Evolutionary conservation across 2,329 filamentous ascomycete species (phyloP).

Genomic region (Talaromyces sp.): DNA sequence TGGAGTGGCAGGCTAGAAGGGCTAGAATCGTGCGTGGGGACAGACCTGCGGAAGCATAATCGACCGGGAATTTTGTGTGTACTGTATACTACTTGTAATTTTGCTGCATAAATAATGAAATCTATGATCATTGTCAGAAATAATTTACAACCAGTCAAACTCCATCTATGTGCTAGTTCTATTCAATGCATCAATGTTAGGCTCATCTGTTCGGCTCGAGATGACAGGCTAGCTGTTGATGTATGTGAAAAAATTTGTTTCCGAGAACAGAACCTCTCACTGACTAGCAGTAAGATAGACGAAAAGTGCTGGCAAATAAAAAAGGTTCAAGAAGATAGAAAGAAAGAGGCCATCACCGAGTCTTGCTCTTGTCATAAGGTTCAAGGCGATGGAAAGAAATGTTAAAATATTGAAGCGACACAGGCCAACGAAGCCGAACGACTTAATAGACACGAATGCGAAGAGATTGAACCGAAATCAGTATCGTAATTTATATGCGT

Average conservation of each 20-base stretch:
- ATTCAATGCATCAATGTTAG: constrained; percentile 17
- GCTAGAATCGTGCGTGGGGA: constrained; percentile 14
- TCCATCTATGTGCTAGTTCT: constrained; percentile 14
- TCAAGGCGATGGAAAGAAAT: constrained; percentile 11
- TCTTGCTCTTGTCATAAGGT: background rate
- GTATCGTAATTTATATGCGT: constrained; percentile 2
- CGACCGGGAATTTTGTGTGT: background rate
- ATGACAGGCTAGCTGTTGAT: constrained; percentile 7
- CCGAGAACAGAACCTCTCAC: constrained; percentile 5
- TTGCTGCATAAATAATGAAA: background rate
- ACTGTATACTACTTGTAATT: background rate
- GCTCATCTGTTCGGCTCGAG: background rate
- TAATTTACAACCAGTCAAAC: background rate
- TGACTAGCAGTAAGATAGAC: constrained; percentile 11
- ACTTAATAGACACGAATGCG: background rate
- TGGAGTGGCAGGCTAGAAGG: constrained; percentile 62
- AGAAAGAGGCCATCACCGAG: constrained; percentile 15
- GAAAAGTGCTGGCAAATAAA: constrained; percentile 19
- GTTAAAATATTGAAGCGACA: constrained; percentile 1
- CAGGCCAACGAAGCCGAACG: background rate
- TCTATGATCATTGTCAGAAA: constrained; percentile 3
- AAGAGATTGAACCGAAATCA: background rate
- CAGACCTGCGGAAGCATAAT: background rate
- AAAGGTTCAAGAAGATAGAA: constrained; percentile 14
- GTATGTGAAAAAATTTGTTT: constrained; percentile 3